These are phyloP conservation scores for Ceratocystis albifundus DNA, from an alignment of 2,329 filamentous ascomycete genomes.

Conservation along the genomic window DNA sequence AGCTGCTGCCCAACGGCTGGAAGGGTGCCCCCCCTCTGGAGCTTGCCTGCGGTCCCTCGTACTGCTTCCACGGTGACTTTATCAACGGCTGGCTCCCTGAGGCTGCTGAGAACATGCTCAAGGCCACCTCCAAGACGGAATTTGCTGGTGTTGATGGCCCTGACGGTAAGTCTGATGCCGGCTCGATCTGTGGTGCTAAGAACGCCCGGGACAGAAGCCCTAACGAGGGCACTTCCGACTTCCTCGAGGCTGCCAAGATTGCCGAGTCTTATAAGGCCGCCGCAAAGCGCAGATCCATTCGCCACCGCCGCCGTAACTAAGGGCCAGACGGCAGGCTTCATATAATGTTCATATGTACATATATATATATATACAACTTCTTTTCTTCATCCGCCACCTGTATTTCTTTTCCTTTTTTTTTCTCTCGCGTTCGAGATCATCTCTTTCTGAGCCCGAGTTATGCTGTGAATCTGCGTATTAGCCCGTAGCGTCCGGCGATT, in stretches of 20 bases:
- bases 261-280: neutral
- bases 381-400: neutral
- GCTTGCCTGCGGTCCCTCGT: constrained; percentile 34
- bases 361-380: neutral
- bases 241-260: neutral
- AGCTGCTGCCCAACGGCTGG: constrained; percentile 36
- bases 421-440: no score
- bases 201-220: constrained; percentile 17
- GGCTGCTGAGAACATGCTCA: constrained; percentile 27
- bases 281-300: neutral
- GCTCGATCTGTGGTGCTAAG: constrained; percentile 1
- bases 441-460: no score
- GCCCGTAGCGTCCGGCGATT: no score
- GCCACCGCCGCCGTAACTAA: constrained; percentile 4
- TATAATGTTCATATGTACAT: neutral
- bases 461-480: no score
- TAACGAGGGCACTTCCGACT: constrained; percentile 18
- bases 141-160: constrained; percentile 21
- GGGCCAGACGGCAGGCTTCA: neutral
- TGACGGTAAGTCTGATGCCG: constrained; percentile 28
- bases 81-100: constrained; percentile 38
- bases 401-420: no score
- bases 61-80: constrained; percentile 38
- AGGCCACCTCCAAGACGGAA: constrained; percentile 16
- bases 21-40: constrained; percentile 35